These are phyloP conservation scores for Penicillium desertorum DNA, from an alignment of 495 filamentous ascomycete species.

Conservation along the genomic window DNA sequence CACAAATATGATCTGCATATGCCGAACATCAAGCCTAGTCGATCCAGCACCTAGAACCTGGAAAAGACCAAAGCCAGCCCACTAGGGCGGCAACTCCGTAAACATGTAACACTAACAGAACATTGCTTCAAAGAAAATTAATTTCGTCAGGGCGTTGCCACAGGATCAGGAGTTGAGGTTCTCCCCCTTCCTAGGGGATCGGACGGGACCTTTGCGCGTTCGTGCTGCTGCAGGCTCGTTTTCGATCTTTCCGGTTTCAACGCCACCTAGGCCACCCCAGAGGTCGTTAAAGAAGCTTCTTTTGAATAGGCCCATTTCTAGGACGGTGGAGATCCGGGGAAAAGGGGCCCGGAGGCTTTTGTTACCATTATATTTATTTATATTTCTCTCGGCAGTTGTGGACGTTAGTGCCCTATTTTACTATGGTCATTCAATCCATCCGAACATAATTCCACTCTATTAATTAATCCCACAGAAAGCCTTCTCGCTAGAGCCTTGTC, in stretches of 20 bases:
- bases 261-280: conserved; percentile 29
- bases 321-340: conserved; percentile 18
- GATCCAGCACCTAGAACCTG: not conserved
- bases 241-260: conserved; percentile 26
- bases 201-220: conserved; percentile 21
- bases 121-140: not conserved
- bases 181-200: conserved; percentile 5
- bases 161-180: not conserved
- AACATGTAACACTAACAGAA: not conserved
- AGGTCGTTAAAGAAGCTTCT: conserved; percentile 25
- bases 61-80: no score
- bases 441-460: not conserved
- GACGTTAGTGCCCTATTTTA: not conserved
- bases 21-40: conserved; percentile 6
- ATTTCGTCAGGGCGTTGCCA: not conserved
- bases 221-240: conserved; percentile 23
- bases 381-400: conserved; percentile 1
- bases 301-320: conserved; percentile 21
- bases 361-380: not conserved
- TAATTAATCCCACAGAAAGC: not conserved
- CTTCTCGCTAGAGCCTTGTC: not conserved
- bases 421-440: not conserved
- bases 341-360: conserved; percentile 1
- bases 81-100: not conserved
- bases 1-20: conserved; percentile 17